Evolutionary conservation across 108 stramenopile genomes (phyloP).

Genomic region (Pseudonitzschia multistriata): DNA sequence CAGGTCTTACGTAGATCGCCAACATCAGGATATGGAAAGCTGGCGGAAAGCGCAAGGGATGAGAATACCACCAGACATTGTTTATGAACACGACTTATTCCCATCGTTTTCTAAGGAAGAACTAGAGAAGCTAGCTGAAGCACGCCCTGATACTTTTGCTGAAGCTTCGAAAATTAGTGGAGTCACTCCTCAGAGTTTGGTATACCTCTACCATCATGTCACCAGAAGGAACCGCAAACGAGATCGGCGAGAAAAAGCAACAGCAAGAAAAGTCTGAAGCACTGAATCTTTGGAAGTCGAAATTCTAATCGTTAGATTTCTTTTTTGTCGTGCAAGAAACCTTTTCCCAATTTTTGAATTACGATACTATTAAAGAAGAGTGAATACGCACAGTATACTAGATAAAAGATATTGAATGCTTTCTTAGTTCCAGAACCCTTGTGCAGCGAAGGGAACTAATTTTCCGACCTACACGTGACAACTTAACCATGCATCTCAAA

Average conservation of each 20-base stretch:
- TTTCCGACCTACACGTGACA: too few species aligned
- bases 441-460: too few species aligned
- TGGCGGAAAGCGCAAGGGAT: slow-evolving; percentile 88
- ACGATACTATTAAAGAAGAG: too few species aligned
- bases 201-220: slow-evolving; percentile 92
- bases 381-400: too few species aligned
- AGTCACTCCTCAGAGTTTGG: slow-evolving; percentile 90
- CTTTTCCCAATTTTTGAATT: too few species aligned
- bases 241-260: slow-evolving; percentile 24
- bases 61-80: slow-evolving; percentile 85
- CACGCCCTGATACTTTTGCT: slow-evolving; percentile 85
- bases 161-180: slow-evolving; percentile 94
- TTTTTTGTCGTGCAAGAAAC: too few species aligned
- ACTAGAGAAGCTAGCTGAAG: slow-evolving; percentile 69
- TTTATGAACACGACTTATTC: slow-evolving; percentile 71
- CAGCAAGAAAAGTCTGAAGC: neutral
- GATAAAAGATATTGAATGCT: too few species aligned
- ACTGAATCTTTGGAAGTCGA: neutral
- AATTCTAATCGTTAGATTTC: too few species aligned
- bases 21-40: slow-evolving; percentile 92
- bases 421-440: too few species aligned
- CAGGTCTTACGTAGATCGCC: slow-evolving; percentile 76
- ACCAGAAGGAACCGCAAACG: slow-evolving; percentile 63
- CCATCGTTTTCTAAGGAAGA: slow-evolving; percentile 93
- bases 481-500: neutral